These are phyloP conservation scores for Chloroidium sp. DNA, from an alignment of 163 green algal genomes.

Conservation along the genomic window DNA sequence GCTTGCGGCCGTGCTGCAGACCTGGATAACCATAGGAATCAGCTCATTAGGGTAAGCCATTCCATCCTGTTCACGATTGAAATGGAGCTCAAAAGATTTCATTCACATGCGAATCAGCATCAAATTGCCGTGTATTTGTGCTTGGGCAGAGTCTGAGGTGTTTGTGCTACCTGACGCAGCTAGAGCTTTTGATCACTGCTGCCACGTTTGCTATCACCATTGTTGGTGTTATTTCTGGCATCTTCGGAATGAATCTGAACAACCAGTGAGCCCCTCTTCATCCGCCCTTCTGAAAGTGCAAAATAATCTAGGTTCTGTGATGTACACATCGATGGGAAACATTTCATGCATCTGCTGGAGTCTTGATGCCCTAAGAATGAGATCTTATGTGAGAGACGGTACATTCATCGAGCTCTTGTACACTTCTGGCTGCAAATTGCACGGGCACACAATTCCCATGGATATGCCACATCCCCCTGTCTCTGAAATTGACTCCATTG, in stretches of 20 bases:
- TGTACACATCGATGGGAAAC: too few relatives aligned
- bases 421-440: too few relatives aligned
- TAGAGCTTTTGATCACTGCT: slow-evolving; percentile 77
- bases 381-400: too few relatives aligned
- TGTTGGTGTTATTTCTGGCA: slow-evolving; percentile 62
- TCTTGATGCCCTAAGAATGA: too few relatives aligned
- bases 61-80: neutral
- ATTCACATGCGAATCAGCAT: too few relatives aligned
- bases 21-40: slow-evolving; percentile 76
- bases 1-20: slow-evolving; percentile 17
- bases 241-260: slow-evolving; percentile 91
- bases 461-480: too few relatives aligned
- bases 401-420: too few relatives aligned
- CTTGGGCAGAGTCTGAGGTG: neutral
- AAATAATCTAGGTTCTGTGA: too few relatives aligned
- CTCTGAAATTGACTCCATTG: neutral
- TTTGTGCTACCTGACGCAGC: slow-evolving; percentile 27
- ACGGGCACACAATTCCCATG: too few relatives aligned
- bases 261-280: neutral
- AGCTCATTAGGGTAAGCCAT: slow-evolving; percentile 43
- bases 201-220: slow-evolving; percentile 62
- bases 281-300: neutral
- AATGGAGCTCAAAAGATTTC: too few relatives aligned
- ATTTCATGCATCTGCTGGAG: too few relatives aligned
- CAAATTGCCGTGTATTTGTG: too few relatives aligned